Percentiles rank a stretch among this genome's conserved stretches.
phyloP scores from a whole-genome alignment of 169 alveolate genomes.

The Plasmodium adleri region DNA sequence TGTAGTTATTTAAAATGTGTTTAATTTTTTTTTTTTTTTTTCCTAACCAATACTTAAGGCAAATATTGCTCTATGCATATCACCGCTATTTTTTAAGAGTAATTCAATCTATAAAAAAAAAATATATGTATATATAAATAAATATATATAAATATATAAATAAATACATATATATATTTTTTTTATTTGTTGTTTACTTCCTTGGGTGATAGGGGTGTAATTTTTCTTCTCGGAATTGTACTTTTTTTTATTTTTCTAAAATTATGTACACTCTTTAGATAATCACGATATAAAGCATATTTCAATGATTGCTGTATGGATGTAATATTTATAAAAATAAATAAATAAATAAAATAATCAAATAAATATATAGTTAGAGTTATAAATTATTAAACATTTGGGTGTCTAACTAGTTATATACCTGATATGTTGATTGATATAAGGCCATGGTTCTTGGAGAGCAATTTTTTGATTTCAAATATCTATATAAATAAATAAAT shows the following conservation, averaged over 20 bases:
- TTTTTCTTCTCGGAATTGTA: constrained; percentile 78
- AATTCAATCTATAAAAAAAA: constrained; percentile 68
- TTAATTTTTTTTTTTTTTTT: not conserved
- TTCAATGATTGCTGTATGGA: constrained; percentile 77
- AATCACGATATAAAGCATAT: constrained; percentile 80
- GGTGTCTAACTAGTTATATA: not conserved
- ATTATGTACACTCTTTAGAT: constrained; percentile 74
- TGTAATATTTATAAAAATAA: constrained; percentile 3
- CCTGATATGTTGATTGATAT: constrained; percentile 82
- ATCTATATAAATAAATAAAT: constrained; percentile 44
- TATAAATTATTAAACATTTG: too few species aligned
- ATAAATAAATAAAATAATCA: not conserved
- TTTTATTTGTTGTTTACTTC: constrained; percentile 13
- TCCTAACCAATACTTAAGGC: constrained; percentile 77
- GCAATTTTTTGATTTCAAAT: constrained; percentile 76
- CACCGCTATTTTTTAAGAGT: constrained; percentile 76
- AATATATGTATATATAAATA: constrained; percentile 25
- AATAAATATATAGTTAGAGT: too few species aligned
- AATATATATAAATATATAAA: not conserved
- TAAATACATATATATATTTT: not conserved
- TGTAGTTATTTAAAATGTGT: too few species aligned
- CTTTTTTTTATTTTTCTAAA: constrained; percentile 81
- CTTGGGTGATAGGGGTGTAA: constrained; percentile 58
- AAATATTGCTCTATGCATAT: constrained; percentile 81
- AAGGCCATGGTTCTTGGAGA: constrained; percentile 83